Percentiles rank a stretch among this genome's conserved stretches.
These are phyloP conservation scores for Grosmannia huntii DNA, from an alignment of 2,329 filamentous ascomycete genomes.

Conservation along the genomic window DNA sequence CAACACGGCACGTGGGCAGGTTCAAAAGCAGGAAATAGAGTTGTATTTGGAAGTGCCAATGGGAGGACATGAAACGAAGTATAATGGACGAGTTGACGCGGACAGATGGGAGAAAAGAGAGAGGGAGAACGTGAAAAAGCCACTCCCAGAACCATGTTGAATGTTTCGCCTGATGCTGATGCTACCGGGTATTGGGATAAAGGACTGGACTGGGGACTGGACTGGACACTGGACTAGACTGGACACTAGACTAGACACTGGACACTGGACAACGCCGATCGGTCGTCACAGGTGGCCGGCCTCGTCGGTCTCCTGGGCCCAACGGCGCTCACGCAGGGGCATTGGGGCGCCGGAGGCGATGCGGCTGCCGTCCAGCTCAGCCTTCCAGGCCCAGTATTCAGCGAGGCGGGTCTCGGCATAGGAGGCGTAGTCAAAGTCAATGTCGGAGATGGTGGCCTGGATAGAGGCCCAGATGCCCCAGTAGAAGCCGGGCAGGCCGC, in stretches of 20 bases:
- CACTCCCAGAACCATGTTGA: constrained; percentile 12
- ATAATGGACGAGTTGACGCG: neutral
- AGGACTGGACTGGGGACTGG: no score
- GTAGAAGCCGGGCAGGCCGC: constrained; percentile 79
- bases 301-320: constrained; percentile 43
- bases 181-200: neutral
- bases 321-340: constrained; percentile 66
- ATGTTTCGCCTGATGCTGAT: constrained; percentile 9
- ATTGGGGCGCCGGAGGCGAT: constrained; percentile 39
- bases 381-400: constrained; percentile 90
- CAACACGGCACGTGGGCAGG: no score
- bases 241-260: no score
- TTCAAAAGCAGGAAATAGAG: no score
- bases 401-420: constrained; percentile 79
- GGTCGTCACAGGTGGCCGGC: neutral
- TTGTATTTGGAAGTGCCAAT: neutral
- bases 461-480: constrained; percentile 96
- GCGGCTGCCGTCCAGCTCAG: constrained; percentile 54
- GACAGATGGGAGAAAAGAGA: neutral
- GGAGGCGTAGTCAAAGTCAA: constrained; percentile 90
- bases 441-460: constrained; percentile 84
- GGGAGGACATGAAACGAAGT: neutral
- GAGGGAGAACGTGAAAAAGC: neutral
- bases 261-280: no score
- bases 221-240: no score